phyloP scores from a whole-genome alignment of 139 green algal genomes.

The Astrephomene gubernaculifera region DNA sequence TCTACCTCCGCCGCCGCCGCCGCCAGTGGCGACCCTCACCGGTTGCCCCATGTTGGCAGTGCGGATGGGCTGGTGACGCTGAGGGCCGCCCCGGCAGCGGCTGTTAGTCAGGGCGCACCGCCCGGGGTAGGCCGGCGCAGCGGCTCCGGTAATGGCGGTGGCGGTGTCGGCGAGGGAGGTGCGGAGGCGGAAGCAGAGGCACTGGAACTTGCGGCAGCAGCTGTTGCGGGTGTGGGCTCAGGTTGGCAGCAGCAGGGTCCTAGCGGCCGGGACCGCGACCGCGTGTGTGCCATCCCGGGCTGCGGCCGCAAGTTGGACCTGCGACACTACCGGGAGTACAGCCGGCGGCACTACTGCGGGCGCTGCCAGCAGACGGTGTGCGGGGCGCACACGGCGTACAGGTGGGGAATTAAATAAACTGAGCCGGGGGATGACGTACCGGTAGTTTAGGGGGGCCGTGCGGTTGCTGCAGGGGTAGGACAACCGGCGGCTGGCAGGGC shows the following conservation, averaged over 20 bases:
- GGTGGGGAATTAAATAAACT: constrained; percentile 15
- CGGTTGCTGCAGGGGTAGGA: no score
- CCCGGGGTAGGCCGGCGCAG: no score
- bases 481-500: no score
- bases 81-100: no score
- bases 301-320: constrained; percentile 55
- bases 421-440: no score
- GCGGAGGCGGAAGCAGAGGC: not conserved
- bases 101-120: no score
- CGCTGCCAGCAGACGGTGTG: constrained; percentile 77
- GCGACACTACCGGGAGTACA: constrained; percentile 41
- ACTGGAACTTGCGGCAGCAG: not conserved
- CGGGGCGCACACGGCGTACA: constrained; percentile 70
- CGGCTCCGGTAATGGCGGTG: no score
- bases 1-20: not conserved
- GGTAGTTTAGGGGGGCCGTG: no score
- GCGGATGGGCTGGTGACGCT: no score
- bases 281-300: constrained; percentile 20
- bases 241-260: no score
- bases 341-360: constrained; percentile 71
- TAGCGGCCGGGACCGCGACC: not conserved
- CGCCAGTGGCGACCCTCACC: no score
- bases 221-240: not conserved
- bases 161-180: not conserved
- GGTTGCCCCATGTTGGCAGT: no score